Conservation (phyloP, 2,329 filamentous ascomycete species). For the Aspergillus alliaceus region DNA sequence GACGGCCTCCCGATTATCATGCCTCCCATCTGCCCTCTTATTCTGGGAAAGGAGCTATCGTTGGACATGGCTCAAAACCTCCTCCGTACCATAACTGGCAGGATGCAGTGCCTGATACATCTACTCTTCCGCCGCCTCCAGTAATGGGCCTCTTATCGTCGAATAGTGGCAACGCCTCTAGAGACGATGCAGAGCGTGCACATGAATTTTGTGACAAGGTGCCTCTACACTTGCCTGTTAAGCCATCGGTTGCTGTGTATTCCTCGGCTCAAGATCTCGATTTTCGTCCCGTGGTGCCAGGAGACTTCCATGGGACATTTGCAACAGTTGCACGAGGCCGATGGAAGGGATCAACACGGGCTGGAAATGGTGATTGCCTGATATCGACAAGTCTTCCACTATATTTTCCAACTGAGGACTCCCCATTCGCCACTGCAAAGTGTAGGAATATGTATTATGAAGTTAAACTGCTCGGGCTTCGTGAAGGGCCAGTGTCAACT, state of each 20-base stretch:
- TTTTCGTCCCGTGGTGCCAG: constrained; percentile 46
- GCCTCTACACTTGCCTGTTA: constrained; percentile 52
- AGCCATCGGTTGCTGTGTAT: constrained; percentile 44
- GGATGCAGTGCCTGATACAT: constrained; percentile 56
- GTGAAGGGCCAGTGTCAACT: constrained; percentile 29
- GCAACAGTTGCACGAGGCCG: constrained; percentile 33
- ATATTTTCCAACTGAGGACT: constrained; percentile 55
- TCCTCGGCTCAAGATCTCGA: constrained; percentile 45
- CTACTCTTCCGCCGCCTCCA: constrained; percentile 61
- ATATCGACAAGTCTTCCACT: constrained; percentile 57
- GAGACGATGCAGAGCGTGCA: constrained; percentile 56
- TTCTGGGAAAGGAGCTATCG: background rate
- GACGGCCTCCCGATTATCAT: constrained; percentile 23
- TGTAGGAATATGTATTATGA: constrained; percentile 61
- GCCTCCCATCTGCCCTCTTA: constrained; percentile 8
- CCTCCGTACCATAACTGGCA: constrained; percentile 65
- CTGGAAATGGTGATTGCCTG: constrained; percentile 50
- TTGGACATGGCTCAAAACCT: constrained; percentile 32
- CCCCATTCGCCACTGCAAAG: constrained; percentile 47
- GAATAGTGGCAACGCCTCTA: constrained; percentile 57
- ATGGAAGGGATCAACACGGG: constrained; percentile 48
- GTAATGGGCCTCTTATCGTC: constrained; percentile 54
- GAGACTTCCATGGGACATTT: constrained; percentile 44
- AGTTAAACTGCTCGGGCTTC: constrained; percentile 50
- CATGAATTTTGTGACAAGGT: constrained; percentile 55